Evolutionary conservation across 192 early-diverging fungal species (phyloP).

Genomic region (Martensiomyces pterosporus): DNA sequence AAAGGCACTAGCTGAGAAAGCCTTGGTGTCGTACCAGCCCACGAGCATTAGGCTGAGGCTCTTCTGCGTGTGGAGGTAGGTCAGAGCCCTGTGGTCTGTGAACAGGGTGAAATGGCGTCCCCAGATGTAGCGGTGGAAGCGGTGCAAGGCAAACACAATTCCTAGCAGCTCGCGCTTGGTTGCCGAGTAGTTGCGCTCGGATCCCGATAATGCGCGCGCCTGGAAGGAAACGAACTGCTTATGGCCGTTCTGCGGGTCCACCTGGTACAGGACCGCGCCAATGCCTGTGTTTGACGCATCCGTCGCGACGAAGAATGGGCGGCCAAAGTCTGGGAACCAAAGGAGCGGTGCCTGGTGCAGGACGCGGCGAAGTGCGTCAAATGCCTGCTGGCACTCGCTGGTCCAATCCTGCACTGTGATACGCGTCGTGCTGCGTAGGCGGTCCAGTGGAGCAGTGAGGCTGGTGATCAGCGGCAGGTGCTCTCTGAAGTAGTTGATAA

Average conservation of each 20-base stretch:
- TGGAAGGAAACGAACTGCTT: too few relatives aligned
- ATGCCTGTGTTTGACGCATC: conserved; percentile 3
- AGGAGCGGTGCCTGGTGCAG: too few relatives aligned
- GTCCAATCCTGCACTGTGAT: too few relatives aligned
- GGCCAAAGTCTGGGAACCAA: not conserved
- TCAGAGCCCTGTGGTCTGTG: conserved; percentile 32
- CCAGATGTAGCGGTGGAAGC: conserved; percentile 34
- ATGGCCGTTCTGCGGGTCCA: too few relatives aligned
- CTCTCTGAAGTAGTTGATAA: not conserved
- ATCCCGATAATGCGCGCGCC: too few relatives aligned
- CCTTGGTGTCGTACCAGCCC: too few relatives aligned
- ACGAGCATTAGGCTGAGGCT: too few relatives aligned
- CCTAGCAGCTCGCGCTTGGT: not conserved
- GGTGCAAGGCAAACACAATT: not conserved
- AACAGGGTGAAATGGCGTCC: conserved; percentile 29
- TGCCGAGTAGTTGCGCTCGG: not conserved
- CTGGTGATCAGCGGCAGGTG: not conserved
- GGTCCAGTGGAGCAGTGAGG: not conserved
- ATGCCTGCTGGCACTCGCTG: too few relatives aligned
- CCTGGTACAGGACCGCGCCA: not conserved
- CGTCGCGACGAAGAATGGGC: not conserved
- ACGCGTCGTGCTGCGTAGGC: not conserved
- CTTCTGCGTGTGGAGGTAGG: conserved; percentile 22
- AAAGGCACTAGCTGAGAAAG: too few relatives aligned
- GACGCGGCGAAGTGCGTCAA: too few relatives aligned